These are phyloP conservation scores for Trichoderma sp. DNA, from an alignment of 2,329 filamentous ascomycete genomes.

Conservation along the genomic window DNA sequence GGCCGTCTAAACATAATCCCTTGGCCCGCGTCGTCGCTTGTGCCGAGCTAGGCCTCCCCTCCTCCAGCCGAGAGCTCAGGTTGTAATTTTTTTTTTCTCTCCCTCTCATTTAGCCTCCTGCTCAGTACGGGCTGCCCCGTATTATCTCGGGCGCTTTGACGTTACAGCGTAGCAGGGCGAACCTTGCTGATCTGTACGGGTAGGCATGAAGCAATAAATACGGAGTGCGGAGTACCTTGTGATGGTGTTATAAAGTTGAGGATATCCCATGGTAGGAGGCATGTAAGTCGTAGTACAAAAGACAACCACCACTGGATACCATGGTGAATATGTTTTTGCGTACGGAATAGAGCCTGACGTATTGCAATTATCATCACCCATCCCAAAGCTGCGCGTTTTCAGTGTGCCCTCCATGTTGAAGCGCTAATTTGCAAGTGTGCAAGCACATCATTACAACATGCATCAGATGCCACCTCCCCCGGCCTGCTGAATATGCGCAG, in stretches of 20 bases:
- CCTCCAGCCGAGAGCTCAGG: slow-evolving; percentile 20
- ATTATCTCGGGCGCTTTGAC: background rate
- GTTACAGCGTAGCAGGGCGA: background rate
- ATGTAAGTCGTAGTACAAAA: background rate
- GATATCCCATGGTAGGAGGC: background rate
- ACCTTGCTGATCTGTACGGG: background rate
- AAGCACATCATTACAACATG: background rate
- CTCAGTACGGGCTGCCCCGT: background rate
- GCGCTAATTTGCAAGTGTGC: background rate
- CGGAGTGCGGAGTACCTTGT: background rate
- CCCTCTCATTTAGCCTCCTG: background rate
- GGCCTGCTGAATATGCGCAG: background rate
- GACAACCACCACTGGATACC: background rate
- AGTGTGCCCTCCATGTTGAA: background rate
- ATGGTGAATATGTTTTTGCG: background rate
- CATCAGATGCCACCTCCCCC: background rate
- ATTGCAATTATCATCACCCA: background rate
- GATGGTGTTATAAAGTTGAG: background rate
- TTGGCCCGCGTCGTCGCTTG: slow-evolving; percentile 23
- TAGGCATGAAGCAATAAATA: background rate
- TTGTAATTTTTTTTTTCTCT: background rate
- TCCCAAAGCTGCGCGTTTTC: background rate
- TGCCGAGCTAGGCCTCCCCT: slow-evolving; percentile 16
- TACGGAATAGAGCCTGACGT: background rate
- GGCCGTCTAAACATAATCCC: slow-evolving; percentile 31